Evolutionary conservation across 179 eudicot genomes (phyloP).

Genomic region (Actinidia arguta): DNA sequence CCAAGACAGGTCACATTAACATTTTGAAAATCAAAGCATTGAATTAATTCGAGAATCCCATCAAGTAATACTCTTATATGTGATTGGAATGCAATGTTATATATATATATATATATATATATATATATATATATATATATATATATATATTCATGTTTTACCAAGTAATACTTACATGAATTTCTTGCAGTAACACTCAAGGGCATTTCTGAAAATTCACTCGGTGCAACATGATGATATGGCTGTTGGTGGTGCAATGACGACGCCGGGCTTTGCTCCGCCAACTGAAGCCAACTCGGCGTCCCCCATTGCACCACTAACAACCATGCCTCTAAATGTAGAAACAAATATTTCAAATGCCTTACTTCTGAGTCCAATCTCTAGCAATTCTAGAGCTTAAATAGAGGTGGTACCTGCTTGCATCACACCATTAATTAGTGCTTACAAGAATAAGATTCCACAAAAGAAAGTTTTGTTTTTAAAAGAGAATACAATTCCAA

Average conservation of each 20-base stretch:
- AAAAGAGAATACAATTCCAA: neutral
- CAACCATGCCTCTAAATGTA: conserved; percentile 15
- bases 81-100: no score
- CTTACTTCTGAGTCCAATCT: conserved; percentile 13
- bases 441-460: conserved; percentile 24
- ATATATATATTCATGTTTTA: neutral
- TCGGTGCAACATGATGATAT: neutral
- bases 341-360: neutral
- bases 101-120: no score
- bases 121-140: no score
- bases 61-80: no score
- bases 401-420: neutral
- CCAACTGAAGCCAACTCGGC: conserved; percentile 27
- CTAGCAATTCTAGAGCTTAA: conserved; percentile 7
- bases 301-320: conserved; percentile 50
- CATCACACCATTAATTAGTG: neutral
- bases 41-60: no score
- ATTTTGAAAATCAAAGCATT: no score
- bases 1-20: no score
- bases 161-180: neutral
- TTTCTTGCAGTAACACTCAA: neutral
- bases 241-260: conserved; percentile 48
- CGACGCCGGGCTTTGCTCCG: conserved; percentile 36
- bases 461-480: neutral
- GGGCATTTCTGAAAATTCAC: neutral